phyloP scores from a whole-genome alignment of 2,329 filamentous ascomycete genomes.

The Podosphaera xanthii region DNA sequence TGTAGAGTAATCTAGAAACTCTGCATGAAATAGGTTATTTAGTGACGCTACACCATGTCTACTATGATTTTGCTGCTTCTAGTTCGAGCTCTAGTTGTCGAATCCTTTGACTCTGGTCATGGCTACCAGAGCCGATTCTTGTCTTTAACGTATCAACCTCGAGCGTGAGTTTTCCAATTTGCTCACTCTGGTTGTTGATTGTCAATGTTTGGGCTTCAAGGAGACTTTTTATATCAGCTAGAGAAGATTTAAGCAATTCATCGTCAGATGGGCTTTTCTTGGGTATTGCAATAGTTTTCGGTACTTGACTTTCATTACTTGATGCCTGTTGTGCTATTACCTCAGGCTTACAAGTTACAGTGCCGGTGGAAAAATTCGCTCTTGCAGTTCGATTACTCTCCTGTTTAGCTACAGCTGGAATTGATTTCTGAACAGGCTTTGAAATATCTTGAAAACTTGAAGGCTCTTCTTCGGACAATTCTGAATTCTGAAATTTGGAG shows the following conservation, averaged over 20 bases:
- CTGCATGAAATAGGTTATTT: no score
- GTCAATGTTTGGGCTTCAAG: constrained; percentile 57
- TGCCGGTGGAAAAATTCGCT: constrained; percentile 10
- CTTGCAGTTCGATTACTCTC: constrained; percentile 21
- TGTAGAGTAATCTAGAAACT: no score
- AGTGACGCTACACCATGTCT: no score
- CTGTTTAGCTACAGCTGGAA: constrained; percentile 19
- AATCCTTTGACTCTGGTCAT: constrained; percentile 45
- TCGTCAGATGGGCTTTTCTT: constrained; percentile 15
- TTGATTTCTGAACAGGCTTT: constrained; percentile 43
- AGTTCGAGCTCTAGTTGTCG: constrained; percentile 44
- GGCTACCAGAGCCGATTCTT: constrained; percentile 34
- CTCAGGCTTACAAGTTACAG: constrained; percentile 15
- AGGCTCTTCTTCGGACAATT: constrained; percentile 34
- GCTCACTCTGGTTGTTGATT: constrained; percentile 53
- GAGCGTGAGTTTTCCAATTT: constrained; percentile 43
- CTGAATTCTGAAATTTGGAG: constrained; percentile 59
- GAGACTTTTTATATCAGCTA: constrained; percentile 56
- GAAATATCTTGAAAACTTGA: constrained; percentile 75
- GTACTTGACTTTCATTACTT: background rate
- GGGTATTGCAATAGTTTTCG: background rate
- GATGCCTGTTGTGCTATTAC: constrained; percentile 9
- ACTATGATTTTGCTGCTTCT: constrained; percentile 27
- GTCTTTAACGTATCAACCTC: constrained; percentile 69
- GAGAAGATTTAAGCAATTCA: constrained; percentile 34